Percentiles rank a stretch among this genome's conserved stretches.
These are phyloP conservation scores for Apiotrichum gracile DNA, from an alignment of 1,284 basidiomycete species.

Conservation along the genomic window DNA sequence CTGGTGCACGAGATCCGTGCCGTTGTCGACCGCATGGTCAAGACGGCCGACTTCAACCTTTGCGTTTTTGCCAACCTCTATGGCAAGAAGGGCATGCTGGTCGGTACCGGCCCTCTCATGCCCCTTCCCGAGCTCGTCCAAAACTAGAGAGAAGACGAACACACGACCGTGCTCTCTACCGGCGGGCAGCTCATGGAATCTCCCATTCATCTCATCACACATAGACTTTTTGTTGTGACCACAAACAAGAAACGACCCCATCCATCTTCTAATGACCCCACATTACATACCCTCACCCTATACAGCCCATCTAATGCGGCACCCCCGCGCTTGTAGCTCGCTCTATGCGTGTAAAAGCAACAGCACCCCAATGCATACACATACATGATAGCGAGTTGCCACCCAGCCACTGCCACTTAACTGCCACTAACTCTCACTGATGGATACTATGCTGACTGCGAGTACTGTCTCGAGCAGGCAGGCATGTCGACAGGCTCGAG, in stretches of 20 bases:
- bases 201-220: background rate
- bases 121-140: conserved; percentile 13
- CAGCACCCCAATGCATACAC: conserved; percentile 1
- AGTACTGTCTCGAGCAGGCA: too few species aligned
- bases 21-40: conserved; percentile 50
- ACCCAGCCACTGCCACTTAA: too few species aligned
- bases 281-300: background rate
- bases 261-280: background rate
- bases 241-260: background rate
- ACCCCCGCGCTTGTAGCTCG: background rate
- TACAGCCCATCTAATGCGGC: conserved; percentile 1
- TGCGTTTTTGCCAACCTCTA: conserved; percentile 20
- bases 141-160: background rate
- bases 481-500: too few species aligned
- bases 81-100: conserved; percentile 15
- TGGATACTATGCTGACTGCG: too few species aligned
- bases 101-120: conserved; percentile 12
- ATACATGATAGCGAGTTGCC: background rate
- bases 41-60: conserved; percentile 46
- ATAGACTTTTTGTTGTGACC: background rate
- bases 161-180: background rate
- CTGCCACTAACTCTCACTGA: too few species aligned
- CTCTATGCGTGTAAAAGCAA: background rate
- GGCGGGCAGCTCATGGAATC: background rate
- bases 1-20: conserved; percentile 42